Conservation (phyloP, 768 basidiomycete genomes). For the Pisolithus marmoratus region DNA sequence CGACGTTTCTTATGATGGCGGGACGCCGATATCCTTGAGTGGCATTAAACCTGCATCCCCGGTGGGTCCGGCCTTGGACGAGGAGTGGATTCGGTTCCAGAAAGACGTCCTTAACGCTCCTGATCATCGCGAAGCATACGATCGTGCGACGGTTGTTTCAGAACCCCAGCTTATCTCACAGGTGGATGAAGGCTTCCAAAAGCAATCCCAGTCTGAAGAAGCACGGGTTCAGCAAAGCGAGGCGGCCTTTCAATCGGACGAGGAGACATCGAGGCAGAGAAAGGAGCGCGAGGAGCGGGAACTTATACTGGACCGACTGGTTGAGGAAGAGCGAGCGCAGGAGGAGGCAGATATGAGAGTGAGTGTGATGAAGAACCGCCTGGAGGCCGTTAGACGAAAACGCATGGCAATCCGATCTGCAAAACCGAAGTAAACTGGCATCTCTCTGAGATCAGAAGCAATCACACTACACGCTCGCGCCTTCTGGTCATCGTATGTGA, state of each 20-base stretch:
- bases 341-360: conserved; percentile 85
- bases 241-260: conserved; percentile 11
- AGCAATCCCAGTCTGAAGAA: conserved; percentile 19
- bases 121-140: conserved; percentile 46
- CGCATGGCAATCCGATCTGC: conserved; percentile 31
- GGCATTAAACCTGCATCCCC: not conserved
- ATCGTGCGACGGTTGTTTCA: conserved; percentile 63
- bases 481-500: no score
- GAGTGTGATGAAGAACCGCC: conserved; percentile 51
- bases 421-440: conserved; percentile 13
- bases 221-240: conserved; percentile 14
- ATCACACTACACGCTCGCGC: not conserved
- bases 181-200: conserved; percentile 44
- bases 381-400: conserved; percentile 53
- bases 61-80: conserved; percentile 42
- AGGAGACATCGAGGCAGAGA: conserved; percentile 41
- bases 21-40: not conserved
- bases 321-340: conserved; percentile 83
- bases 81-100: conserved; percentile 73
- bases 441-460: no score
- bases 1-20: conserved; percentile 36
- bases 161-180: conserved; percentile 57
- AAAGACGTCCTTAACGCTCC: conserved; percentile 48
- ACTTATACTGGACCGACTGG: conserved; percentile 76
- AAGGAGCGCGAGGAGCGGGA: conserved; percentile 72